phyloP scores from a whole-genome alignment of 2,329 filamentous ascomycete genomes.

The Aspergillus bombycis region DNA sequence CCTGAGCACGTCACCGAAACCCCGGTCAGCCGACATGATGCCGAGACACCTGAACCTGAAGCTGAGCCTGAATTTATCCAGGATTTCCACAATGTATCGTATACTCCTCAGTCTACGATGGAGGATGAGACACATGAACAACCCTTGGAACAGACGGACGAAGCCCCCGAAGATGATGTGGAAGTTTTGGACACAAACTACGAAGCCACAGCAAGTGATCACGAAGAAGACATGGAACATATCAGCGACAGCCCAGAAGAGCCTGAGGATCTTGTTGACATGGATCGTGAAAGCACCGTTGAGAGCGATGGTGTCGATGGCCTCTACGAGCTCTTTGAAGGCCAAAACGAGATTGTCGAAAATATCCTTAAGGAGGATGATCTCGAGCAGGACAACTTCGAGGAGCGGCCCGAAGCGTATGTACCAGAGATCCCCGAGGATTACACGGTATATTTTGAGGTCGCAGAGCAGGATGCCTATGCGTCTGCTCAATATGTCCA shows the following conservation, averaged over 20 bases:
- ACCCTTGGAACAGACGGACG: conserved; percentile 13
- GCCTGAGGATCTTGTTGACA: conserved; percentile 8
- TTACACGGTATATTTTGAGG: neutral
- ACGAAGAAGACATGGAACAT: neutral
- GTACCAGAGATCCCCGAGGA: neutral
- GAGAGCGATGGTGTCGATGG: neutral
- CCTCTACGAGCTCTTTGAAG: neutral
- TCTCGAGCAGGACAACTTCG: neutral
- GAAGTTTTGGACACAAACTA: neutral
- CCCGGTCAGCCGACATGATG: neutral
- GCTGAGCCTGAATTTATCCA: conserved; percentile 7
- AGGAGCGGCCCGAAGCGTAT: neutral
- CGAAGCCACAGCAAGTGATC: neutral
- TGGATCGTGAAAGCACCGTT: neutral
- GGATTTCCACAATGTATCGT: neutral
- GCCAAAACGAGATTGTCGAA: neutral
- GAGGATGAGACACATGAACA: conserved; percentile 12
- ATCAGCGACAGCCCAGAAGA: neutral
- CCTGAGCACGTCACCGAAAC: conserved; percentile 22
- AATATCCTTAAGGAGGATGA: neutral
- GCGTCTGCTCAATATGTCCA: neutral
- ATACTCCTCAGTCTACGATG: conserved; percentile 5
- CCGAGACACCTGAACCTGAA: neutral
- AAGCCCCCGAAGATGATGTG: conserved; percentile 17
- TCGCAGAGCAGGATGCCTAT: neutral